Conservation (phyloP, 257 asterid genomes). For the Eustoma russellianum region DNA sequence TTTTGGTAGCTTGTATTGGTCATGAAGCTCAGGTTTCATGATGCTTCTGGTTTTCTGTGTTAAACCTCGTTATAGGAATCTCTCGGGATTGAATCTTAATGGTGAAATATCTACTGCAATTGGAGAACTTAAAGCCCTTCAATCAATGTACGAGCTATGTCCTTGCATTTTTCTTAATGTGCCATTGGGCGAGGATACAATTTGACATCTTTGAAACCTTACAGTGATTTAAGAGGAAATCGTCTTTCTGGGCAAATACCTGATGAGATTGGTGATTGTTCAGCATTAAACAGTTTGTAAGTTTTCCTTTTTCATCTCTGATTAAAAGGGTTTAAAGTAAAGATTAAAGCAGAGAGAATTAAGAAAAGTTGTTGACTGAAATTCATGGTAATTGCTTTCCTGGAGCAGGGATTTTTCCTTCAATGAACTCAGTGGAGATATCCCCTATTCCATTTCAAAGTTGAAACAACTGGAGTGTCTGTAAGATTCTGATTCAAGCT, state of each 20-base stretch:
- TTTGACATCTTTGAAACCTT: background rate
- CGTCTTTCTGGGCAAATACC: slow-evolving; percentile 90
- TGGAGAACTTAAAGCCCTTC: slow-evolving; percentile 62
- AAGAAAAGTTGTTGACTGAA: background rate
- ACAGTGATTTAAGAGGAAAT: slow-evolving; percentile 70
- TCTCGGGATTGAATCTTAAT: slow-evolving; percentile 80
- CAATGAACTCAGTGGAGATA: slow-evolving; percentile 83
- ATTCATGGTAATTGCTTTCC: background rate
- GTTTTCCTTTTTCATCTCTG: slow-evolving; percentile 2
- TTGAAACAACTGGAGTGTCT: slow-evolving; percentile 74
- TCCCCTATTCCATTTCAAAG: slow-evolving; percentile 91
- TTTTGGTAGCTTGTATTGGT: background rate
- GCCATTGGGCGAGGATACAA: background rate
- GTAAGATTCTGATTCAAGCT: slow-evolving; percentile 24
- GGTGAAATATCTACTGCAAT: slow-evolving; percentile 93
- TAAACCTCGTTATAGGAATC: slow-evolving; percentile 37
- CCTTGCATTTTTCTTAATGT: background rate
- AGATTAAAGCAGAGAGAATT: background rate
- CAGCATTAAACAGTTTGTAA: slow-evolving; percentile 58
- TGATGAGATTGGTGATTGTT: slow-evolving; percentile 96
- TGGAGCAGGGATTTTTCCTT: slow-evolving; percentile 71
- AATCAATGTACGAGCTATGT: slow-evolving; percentile 44
- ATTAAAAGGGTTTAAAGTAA: background rate
- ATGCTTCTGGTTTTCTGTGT: background rate
- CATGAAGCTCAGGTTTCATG: slow-evolving; percentile 1